These are phyloP conservation scores for Crepidotus variabilis DNA, from an alignment of 768 basidiomycete genomes.

Conservation along the genomic window DNA sequence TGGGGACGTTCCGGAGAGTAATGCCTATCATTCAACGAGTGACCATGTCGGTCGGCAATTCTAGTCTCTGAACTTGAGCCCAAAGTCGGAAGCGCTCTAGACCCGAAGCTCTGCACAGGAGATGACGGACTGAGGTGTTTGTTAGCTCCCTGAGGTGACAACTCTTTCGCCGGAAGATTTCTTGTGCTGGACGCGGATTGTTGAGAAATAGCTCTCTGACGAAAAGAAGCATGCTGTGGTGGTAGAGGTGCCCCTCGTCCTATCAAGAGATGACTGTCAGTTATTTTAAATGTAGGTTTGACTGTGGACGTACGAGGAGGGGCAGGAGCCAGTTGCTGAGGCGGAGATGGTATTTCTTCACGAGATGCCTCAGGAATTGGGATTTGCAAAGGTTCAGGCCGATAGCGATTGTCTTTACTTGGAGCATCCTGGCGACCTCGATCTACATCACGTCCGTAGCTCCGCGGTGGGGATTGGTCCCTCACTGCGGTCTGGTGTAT, in stretches of 20 bases:
- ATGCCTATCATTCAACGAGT: not conserved
- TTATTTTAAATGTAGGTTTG: not conserved
- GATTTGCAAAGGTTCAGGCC: not conserved
- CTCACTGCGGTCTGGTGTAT: constrained; percentile 2
- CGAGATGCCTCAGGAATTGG: not conserved
- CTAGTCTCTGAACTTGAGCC: not conserved
- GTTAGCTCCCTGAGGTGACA: not conserved
- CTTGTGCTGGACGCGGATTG: not conserved
- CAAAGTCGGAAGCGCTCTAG: not conserved
- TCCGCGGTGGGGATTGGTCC: not conserved
- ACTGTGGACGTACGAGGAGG: constrained; percentile 1
- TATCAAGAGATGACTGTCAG: constrained; percentile 2
- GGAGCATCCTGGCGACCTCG: not conserved
- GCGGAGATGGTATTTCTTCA: not conserved
- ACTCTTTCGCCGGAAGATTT: no score
- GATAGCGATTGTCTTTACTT: not conserved
- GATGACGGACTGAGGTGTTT: not conserved
- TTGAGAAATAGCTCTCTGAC: not conserved
- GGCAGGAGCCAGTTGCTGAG: not conserved
- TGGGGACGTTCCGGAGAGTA: not conserved
- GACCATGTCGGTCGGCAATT: not conserved
- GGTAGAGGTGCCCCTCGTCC: constrained; percentile 1
- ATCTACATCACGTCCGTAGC: not conserved
- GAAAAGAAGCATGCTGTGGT: not conserved
- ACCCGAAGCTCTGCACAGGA: not conserved